Percentiles rank a stretch among this genome's conserved stretches.
Evolutionary conservation across 2,329 filamentous ascomycete genomes (phyloP).

Genomic region (Phyllosticta citrichinensis): DNA sequence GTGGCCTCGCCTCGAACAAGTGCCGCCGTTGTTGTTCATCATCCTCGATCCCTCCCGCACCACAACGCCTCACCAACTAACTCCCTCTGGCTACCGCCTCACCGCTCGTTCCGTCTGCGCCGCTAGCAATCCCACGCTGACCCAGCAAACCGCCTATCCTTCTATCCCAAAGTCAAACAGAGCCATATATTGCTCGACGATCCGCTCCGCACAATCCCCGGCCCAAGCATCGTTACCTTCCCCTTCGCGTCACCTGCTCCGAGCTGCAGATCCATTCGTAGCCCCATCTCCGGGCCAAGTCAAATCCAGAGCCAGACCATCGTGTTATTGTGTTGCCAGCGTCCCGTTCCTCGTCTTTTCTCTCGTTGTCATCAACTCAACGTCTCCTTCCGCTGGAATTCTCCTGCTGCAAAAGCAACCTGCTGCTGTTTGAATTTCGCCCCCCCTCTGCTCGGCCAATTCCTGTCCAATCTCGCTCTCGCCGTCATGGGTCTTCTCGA

Average conservation of each 20-base stretch:
- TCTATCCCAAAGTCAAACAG: not conserved
- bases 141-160: not conserved
- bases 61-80: not conserved
- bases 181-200: not conserved
- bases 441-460: not conserved
- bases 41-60: not conserved
- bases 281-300: not conserved
- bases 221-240: not conserved
- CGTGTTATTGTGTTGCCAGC: not conserved
- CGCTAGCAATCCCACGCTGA: not conserved
- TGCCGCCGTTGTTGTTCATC: too few relatives aligned
- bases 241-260: not conserved
- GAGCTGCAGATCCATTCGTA: not conserved
- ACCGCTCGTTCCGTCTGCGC: not conserved
- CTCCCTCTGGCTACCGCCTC: not conserved
- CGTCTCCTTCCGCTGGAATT: not conserved
- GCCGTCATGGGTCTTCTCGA: conserved; percentile 29
- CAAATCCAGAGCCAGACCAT: not conserved
- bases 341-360: not conserved
- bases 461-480: not conserved
- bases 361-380: not conserved
- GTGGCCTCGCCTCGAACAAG: not conserved
- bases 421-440: not conserved
- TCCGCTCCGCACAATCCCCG: not conserved
- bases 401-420: not conserved